Evolutionary conservation across 352 stramenopile species (phyloP).

Genomic region (Pythium plurisporium): DNA sequence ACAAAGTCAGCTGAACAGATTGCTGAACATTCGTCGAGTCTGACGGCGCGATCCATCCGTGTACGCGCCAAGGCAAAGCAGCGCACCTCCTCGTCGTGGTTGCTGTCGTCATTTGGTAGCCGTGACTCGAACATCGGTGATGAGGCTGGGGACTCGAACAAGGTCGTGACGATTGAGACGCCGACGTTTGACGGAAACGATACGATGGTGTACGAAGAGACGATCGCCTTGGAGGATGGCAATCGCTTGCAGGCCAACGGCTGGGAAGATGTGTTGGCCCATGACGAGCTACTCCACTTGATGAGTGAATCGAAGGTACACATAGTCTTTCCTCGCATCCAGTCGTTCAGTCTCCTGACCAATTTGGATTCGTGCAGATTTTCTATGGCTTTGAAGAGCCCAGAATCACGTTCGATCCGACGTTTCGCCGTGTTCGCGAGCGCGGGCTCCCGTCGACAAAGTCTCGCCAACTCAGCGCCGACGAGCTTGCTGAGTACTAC

Average conservation of each 20-base stretch:
- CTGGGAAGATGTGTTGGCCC: conserved; percentile 61
- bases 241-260: conserved; percentile 17
- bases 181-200: neutral
- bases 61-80: conserved; percentile 6
- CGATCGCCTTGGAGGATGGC: neutral
- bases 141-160: conserved; percentile 1
- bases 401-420: conserved; percentile 73
- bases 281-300: conserved; percentile 68
- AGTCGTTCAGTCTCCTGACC: too few relatives aligned
- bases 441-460: conserved; percentile 10
- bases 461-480: conserved; percentile 3
- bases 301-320: conserved; percentile 29
- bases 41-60: neutral
- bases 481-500: conserved; percentile 46
- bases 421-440: conserved; percentile 62
- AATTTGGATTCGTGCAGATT: too few relatives aligned
- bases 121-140: conserved; percentile 2
- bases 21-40: neutral
- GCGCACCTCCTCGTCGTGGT: conserved; percentile 13
- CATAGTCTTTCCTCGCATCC: too few relatives aligned
- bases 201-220: conserved; percentile 3
- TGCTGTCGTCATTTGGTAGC: conserved; percentile 9
- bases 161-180: conserved; percentile 3
- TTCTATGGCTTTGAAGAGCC: conserved; percentile 77
- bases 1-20: neutral